phyloP scores from a whole-genome alignment of 228 moss, liverwort and hornwort species.

The Sphagnum magellanicum region DNA sequence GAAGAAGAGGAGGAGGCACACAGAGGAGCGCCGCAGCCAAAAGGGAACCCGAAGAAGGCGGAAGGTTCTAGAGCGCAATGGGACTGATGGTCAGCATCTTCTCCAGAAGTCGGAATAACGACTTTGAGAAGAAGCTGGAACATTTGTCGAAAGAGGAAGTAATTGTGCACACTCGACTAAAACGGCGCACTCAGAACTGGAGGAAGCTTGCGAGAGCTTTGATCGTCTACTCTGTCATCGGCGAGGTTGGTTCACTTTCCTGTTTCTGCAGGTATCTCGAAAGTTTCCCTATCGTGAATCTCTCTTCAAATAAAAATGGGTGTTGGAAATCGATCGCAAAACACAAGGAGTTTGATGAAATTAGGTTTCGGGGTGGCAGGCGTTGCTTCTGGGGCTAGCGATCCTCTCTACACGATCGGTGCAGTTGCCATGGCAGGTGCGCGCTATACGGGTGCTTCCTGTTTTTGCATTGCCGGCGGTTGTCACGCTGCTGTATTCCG shows the following conservation, averaged over 20 bases:
- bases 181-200: slow-evolving; percentile 83
- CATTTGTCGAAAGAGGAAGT: slow-evolving; percentile 93
- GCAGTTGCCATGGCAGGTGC: slow-evolving; percentile 75
- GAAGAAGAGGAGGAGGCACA: no score
- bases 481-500: slow-evolving; percentile 77
- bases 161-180: slow-evolving; percentile 66
- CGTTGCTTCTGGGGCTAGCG: slow-evolving; percentile 69
- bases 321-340: no score
- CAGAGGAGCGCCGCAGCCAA: no score
- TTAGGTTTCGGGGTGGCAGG: slow-evolving; percentile 23
- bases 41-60: no score
- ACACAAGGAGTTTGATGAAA: no score
- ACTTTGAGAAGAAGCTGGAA: slow-evolving; percentile 86
- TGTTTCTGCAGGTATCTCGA: no score
- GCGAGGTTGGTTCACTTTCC: slow-evolving; percentile 48
- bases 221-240: slow-evolving; percentile 78
- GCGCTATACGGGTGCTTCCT: slow-evolving; percentile 74
- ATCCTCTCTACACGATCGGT: slow-evolving; percentile 67
- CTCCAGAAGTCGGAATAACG: slow-evolving; percentile 63
- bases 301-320: no score
- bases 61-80: slow-evolving; percentile 62
- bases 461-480: slow-evolving; percentile 80
- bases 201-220: slow-evolving; percentile 79
- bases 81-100: slow-evolving; percentile 56
- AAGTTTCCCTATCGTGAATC: no score